These are phyloP conservation scores for Asterophora lycoperdoides DNA, from an alignment of 768 basidiomycete genomes.

Conservation along the genomic window DNA sequence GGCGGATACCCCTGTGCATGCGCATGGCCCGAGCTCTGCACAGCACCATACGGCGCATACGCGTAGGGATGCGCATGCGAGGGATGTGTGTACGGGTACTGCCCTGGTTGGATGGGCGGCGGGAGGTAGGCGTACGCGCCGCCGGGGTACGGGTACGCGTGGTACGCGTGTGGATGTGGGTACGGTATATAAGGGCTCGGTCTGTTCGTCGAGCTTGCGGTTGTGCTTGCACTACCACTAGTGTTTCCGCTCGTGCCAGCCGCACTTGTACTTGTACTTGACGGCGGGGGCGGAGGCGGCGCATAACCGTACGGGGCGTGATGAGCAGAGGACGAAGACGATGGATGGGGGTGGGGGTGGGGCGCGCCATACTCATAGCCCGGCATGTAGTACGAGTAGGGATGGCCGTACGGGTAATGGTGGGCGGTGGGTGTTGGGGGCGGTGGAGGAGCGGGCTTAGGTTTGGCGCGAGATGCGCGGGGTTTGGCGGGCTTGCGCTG, in stretches of 20 bases:
- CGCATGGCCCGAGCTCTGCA: not conserved
- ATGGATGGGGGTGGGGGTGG: conserved; percentile 7
- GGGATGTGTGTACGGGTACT: not conserved
- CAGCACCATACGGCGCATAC: not conserved
- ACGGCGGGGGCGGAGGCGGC: too few relatives aligned
- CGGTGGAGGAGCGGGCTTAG: conserved; percentile 6
- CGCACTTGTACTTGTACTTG: too few relatives aligned
- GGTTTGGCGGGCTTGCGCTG: not conserved
- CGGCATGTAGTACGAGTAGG: conserved; percentile 36
- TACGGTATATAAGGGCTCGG: conserved; percentile 10
- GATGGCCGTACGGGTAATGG: conserved; percentile 15
- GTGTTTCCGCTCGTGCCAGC: too few relatives aligned
- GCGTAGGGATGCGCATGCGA: not conserved
- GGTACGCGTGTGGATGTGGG: conserved; percentile 3
- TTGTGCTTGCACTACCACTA: too few relatives aligned
- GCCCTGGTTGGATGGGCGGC: not conserved
- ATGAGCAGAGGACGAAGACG: conserved; percentile 1
- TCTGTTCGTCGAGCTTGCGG: too few relatives aligned
- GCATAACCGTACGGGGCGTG: not conserved
- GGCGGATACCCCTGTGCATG: not conserved
- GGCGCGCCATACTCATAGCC: conserved; percentile 27
- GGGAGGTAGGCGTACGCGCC: conserved; percentile 3
- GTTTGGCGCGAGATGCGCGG: conserved; percentile 1
- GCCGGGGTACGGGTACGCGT: conserved; percentile 8
- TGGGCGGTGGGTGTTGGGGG: conserved; percentile 1